Percentiles rank a stretch among this genome's conserved stretches.
These are phyloP conservation scores for Cyclaneusma minus DNA, from an alignment of 2,329 filamentous ascomycete species.

Conservation along the genomic window DNA sequence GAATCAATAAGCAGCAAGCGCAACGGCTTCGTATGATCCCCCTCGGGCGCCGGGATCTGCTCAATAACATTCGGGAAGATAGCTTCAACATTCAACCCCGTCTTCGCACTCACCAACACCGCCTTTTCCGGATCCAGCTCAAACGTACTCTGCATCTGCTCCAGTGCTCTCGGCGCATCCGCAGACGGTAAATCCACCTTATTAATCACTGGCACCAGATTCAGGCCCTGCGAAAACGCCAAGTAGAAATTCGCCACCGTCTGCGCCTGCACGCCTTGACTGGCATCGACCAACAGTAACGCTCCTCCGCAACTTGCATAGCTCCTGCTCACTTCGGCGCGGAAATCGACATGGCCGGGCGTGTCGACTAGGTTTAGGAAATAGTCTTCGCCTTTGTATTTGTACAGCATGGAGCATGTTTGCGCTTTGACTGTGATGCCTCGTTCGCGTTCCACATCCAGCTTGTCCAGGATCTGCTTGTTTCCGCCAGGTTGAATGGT, in stretches of 20 bases:
- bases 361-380: conserved; percentile 92
- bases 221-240: conserved; percentile 79
- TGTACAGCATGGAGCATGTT: conserved; percentile 96
- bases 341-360: conserved; percentile 93
- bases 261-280: conserved; percentile 92
- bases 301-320: conserved; percentile 95
- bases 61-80: conserved; percentile 77
- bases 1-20: conserved; percentile 86
- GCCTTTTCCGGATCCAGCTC: conserved; percentile 69
- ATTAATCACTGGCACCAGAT: conserved; percentile 84
- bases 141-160: conserved; percentile 75
- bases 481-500: conserved; percentile 78
- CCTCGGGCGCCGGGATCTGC: conserved; percentile 64
- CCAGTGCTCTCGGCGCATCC: conserved; percentile 70
- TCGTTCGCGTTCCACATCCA: conserved; percentile 89
- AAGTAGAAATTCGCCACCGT: conserved; percentile 98
- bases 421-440: conserved; percentile 98
- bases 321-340: conserved; percentile 86
- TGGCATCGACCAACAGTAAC: conserved; percentile 83
- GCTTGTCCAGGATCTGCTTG: conserved; percentile 91
- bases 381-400: conserved; percentile 72
- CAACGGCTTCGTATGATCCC: conserved; percentile 57
- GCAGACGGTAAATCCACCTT: conserved; percentile 90
- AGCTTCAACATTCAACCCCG: conserved; percentile 71
- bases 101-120: conserved; percentile 80